Evolutionary conservation across 306 rosid genomes (phyloP).

Genomic region (Corylus americana): DNA sequence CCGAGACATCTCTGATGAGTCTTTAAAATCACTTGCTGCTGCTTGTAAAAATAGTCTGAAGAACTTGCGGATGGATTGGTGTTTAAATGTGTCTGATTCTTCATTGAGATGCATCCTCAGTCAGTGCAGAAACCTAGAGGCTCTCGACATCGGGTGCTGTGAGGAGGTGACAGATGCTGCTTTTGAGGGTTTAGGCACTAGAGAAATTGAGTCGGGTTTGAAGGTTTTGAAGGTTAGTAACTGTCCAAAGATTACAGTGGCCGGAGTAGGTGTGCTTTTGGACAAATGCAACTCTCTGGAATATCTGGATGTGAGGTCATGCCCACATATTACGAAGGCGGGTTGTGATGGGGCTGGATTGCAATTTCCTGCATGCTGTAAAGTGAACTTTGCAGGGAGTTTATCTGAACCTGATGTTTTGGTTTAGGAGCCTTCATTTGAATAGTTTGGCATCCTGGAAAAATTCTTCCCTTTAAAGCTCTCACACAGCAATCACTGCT

Average conservation of each 20-base stretch:
- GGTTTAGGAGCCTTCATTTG: slow-evolving; percentile 37
- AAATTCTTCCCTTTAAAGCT: neutral
- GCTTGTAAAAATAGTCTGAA: slow-evolving; percentile 63
- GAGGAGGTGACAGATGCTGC: slow-evolving; percentile 89
- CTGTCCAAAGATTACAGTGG: slow-evolving; percentile 81
- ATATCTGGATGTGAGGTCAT: slow-evolving; percentile 86
- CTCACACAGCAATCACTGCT: neutral
- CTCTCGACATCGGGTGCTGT: slow-evolving; percentile 87
- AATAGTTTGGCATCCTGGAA: slow-evolving; percentile 2
- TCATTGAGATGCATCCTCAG: slow-evolving; percentile 66
- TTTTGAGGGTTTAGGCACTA: slow-evolving; percentile 53
- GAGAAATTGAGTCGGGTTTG: slow-evolving; percentile 52
- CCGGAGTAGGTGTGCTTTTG: slow-evolving; percentile 62
- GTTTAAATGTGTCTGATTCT: slow-evolving; percentile 69
- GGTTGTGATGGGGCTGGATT: slow-evolving; percentile 75
- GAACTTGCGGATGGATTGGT: slow-evolving; percentile 94
- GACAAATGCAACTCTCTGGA: slow-evolving; percentile 62
- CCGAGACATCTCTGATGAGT: slow-evolving; percentile 66
- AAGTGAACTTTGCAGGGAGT: slow-evolving; percentile 75
- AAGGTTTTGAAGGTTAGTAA: slow-evolving; percentile 76
- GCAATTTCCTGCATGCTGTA: slow-evolving; percentile 66
- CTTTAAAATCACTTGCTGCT: slow-evolving; percentile 58
- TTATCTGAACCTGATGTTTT: slow-evolving; percentile 55
- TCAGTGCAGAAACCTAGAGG: slow-evolving; percentile 72
- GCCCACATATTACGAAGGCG: slow-evolving; percentile 76